Evolutionary conservation across 116 monocot genomes (phyloP).

Genomic region (Zostera marina): DNA sequence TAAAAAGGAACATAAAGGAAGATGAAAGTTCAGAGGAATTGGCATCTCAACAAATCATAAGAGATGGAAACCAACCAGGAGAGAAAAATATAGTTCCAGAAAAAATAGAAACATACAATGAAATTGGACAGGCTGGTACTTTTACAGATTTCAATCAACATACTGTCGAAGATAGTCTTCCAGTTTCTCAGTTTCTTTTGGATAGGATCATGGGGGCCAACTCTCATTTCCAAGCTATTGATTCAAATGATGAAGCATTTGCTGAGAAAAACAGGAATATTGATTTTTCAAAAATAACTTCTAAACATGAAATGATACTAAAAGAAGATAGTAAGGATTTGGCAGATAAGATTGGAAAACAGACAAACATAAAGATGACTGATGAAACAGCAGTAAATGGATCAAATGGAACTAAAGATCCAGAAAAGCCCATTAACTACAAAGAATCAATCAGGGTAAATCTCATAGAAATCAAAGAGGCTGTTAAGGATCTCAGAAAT

Average conservation of each 20-base stretch:
- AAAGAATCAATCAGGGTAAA: no score
- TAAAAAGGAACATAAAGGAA: not conserved
- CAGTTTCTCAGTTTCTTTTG: slow-evolving; percentile 7
- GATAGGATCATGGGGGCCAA: not conserved
- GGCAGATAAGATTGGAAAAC: slow-evolving; percentile 1
- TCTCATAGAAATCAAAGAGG: no score
- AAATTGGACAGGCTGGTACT: not conserved
- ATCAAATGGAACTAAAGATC: not conserved
- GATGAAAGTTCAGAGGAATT: not conserved
- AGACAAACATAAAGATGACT: slow-evolving; percentile 1
- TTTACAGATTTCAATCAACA: slow-evolving; percentile 2
- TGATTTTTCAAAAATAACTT: not conserved
- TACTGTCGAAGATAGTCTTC: not conserved
- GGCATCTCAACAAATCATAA: slow-evolving; percentile 3
- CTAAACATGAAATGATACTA: not conserved
- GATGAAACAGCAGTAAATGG: not conserved
- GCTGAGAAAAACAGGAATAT: not conserved
- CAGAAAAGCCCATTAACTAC: no score
- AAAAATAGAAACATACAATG: not conserved
- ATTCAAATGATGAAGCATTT: not conserved
- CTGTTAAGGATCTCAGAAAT: not conserved
- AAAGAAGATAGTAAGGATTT: not conserved
- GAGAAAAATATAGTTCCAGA: not conserved
- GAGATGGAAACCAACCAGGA: not conserved
- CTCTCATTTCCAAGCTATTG: not conserved